Conservation (phyloP, 2,329 filamentous ascomycete genomes). For the Fusarium virguliforme region DNA sequence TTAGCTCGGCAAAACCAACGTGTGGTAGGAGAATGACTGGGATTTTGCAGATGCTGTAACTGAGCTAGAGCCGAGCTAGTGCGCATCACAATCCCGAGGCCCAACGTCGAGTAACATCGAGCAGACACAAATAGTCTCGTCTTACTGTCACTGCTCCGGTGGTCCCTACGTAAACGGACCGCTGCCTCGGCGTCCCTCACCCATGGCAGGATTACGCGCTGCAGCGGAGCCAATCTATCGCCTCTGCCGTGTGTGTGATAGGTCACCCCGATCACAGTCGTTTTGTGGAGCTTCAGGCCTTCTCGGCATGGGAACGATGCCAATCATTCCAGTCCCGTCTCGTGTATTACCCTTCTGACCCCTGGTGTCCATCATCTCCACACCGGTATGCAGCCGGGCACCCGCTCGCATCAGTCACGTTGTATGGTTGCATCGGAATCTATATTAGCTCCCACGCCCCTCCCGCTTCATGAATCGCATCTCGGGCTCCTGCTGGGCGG, state of each 20-base stretch:
- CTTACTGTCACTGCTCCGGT: not conserved
- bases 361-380: slow-evolving; percentile 10
- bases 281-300: not conserved
- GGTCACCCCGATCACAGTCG: not conserved
- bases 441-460: slow-evolving; percentile 8
- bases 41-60: slow-evolving; percentile 1
- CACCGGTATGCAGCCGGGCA: slow-evolving; percentile 7
- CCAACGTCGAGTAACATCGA: not conserved
- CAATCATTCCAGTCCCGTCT: slow-evolving; percentile 3
- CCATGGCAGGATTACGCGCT: slow-evolving; percentile 3
- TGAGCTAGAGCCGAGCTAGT: not conserved
- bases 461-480: slow-evolving; percentile 7
- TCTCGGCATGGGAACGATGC: not conserved
- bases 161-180: not conserved
- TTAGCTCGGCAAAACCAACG: not conserved
- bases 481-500: not conserved
- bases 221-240: not conserved
- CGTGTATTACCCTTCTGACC: slow-evolving; percentile 1
- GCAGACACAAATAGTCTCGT: not conserved
- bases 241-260: slow-evolving; percentile 6
- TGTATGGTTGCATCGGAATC: slow-evolving; percentile 2
- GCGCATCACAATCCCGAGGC: not conserved
- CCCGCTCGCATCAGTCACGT: slow-evolving; percentile 1
- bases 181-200: not conserved
- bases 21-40: not conserved